Evolutionary conservation across 805 yeast genomes (phyloP).

Genomic region (Hanseniaspora jakobsenii): DNA sequence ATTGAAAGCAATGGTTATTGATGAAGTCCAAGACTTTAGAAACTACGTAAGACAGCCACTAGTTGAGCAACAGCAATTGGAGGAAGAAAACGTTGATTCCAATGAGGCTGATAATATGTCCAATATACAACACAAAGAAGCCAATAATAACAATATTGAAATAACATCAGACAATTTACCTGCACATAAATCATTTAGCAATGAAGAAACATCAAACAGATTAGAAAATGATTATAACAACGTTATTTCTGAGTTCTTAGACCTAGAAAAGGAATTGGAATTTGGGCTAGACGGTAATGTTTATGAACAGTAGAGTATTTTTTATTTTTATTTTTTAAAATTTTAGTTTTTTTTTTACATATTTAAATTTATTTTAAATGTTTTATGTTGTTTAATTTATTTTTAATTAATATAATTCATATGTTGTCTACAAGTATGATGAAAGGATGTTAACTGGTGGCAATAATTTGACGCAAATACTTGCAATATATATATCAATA

Average conservation of each 20-base stretch:
- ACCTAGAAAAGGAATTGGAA: slow-evolving; percentile 53
- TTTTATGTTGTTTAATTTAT: too few species aligned
- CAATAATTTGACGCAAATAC: too few species aligned
- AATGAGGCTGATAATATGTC: slow-evolving; percentile 18
- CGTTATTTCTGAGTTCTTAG: slow-evolving; percentile 27
- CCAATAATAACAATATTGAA: slow-evolving; percentile 29
- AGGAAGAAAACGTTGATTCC: not conserved
- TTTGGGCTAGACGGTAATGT: slow-evolving; percentile 51
- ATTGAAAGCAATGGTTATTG: slow-evolving; percentile 64
- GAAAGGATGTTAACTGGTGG: too few species aligned
- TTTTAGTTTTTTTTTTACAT: too few species aligned
- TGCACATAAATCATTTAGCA: slow-evolving; percentile 23
- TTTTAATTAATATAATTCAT: too few species aligned
- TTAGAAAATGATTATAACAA: slow-evolving; percentile 22
- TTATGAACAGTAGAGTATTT: not conserved
- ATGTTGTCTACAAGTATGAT: too few species aligned
- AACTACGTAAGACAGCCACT: slow-evolving; percentile 70
- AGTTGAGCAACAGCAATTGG: slow-evolving; percentile 32
- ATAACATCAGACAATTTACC: slow-evolving; percentile 38
- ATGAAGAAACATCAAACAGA: slow-evolving; percentile 17
- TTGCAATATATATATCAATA: too few species aligned
- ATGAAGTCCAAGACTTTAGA: slow-evolving; percentile 69
- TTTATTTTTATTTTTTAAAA: too few species aligned
- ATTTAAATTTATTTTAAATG: too few species aligned
- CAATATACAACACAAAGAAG: too few species aligned